Evolutionary conservation across 352 stramenopile genomes (phyloP), one percentile per base, ranked within the genome.

Genomic region (Halophytophthora batemanensis): DNA sequence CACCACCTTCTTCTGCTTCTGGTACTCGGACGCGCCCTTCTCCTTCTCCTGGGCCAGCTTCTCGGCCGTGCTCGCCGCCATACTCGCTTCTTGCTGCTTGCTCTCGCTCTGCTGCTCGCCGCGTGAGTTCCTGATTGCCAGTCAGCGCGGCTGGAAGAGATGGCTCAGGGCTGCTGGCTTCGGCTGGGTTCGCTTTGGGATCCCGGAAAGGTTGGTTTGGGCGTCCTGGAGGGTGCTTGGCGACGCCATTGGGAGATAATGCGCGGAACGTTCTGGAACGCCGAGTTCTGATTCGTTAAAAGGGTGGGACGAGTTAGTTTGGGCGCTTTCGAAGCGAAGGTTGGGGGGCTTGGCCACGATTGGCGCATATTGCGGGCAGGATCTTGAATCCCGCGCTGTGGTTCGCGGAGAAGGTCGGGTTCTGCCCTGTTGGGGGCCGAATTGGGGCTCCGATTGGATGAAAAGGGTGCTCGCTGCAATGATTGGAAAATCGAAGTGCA

Each of bases 1-100:
- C 29, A 89, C 74, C n/a, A 93, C 59, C 60, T 93, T 69, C 61
- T 87, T 87, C 53, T 93, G 77, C 54, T 81, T 71, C 53, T 93
- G 72, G 64, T 83, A 93, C 56, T 90, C 66, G 55, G 70, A 77
- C 31, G 65, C 71, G 46, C 82, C 79, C 38, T 78, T 55, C 52
- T 84, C 66, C 61, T 88, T 83, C 43, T 77, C 64, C 56, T 81
- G 69, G 23, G 34, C 42, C 22, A 65, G 50, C 56, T 58, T 39
- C 36, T 61, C 45, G 37, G 59, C 53, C 29, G 50, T 47, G 12
- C 56, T 66, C 29, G 53, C 56, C 51, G 71, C 59, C 53, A 66
- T 80, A 13, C 33, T 22, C n/a, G 35, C 33, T 17, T 15, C 7
- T 18, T 35, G 28, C 44, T n/a, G 42, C 42, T 34, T 33, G 11